Evolutionary conservation across 2,329 filamentous ascomycete species (phyloP).

Genomic region (Trichoderma koningii): DNA sequence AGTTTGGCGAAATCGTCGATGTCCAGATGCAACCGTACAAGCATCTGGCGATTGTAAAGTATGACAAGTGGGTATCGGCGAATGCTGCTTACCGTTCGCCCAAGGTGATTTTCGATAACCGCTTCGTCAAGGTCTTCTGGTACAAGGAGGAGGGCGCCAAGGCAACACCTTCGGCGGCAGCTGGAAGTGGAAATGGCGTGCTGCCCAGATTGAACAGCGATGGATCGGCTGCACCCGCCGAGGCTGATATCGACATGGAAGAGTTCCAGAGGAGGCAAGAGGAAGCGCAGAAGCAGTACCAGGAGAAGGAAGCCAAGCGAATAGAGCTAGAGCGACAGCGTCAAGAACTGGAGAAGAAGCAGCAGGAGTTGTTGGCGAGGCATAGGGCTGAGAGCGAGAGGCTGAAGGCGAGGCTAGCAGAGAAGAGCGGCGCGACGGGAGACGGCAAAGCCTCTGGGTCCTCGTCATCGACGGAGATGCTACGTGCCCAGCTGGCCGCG

Average conservation of each 20-base stretch:
- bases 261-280: constrained; percentile 69
- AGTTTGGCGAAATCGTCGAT: constrained; percentile 68
- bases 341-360: constrained; percentile 65
- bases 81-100: constrained; percentile 73
- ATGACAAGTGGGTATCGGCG: constrained; percentile 64
- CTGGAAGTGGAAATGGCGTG: constrained; percentile 35
- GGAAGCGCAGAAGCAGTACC: constrained; percentile 69
- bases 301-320: constrained; percentile 64
- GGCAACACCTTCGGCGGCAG: constrained; percentile 33
- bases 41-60: constrained; percentile 70
- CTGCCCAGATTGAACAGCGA: constrained; percentile 25
- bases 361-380: constrained; percentile 61
- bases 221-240: constrained; percentile 33
- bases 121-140: constrained; percentile 86
- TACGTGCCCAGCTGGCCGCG: constrained; percentile 72
- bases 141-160: constrained; percentile 56
- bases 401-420: constrained; percentile 57
- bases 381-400: constrained; percentile 69
- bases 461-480: constrained; percentile 55
- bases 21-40: constrained; percentile 68
- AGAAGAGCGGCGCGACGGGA: constrained; percentile 36
- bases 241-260: constrained; percentile 66
- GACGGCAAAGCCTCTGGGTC: constrained; percentile 22
- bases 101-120: constrained; percentile 80
- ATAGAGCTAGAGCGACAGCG: constrained; percentile 64